Percentiles rank a stretch among this genome's conserved stretches.
phyloP scores from a whole-genome alignment of 2,329 filamentous ascomycete genomes.

The Pezicula carpinea region DNA sequence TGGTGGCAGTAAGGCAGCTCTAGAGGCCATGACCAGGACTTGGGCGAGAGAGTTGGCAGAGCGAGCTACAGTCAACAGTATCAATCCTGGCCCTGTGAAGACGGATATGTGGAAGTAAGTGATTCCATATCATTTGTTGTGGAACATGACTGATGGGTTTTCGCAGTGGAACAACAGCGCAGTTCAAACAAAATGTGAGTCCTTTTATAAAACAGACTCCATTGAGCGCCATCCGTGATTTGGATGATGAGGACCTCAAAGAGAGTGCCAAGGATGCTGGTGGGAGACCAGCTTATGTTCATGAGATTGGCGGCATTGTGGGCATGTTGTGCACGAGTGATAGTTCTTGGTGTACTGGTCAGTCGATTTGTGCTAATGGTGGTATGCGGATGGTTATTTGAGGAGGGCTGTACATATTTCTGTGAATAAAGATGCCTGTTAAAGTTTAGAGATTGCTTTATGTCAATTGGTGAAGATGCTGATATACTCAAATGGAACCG shows the following conservation, averaged over 20 bases:
- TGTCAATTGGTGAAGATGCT: neutral
- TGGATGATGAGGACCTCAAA: conserved; percentile 60
- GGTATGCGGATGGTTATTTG: conserved; percentile 54
- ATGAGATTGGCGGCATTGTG: conserved; percentile 71
- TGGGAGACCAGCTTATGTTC: conserved; percentile 58
- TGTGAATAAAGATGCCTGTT: too few relatives aligned
- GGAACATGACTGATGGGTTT: neutral
- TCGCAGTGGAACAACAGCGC: conserved; percentile 40
- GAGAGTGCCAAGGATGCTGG: conserved; percentile 50
- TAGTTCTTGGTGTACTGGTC: conserved; percentile 73
- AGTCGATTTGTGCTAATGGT: conserved; percentile 76
- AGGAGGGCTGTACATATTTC: neutral
- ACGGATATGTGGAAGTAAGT: conserved; percentile 56
- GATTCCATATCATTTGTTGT: neutral
- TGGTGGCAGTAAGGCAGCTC: conserved; percentile 60
- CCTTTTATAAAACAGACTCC: conserved; percentile 61
- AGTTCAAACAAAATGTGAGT: conserved; percentile 54
- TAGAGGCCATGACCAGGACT: conserved; percentile 65
- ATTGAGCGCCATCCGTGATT: conserved; percentile 53
- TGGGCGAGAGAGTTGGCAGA: conserved; percentile 61
- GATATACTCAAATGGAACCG: too few relatives aligned
- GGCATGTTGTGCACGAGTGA: conserved; percentile 71
- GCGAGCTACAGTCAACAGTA: conserved; percentile 57
- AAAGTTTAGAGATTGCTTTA: too few relatives aligned
- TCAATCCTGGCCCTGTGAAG: conserved; percentile 62